A percentile compares a stretch with the other conserved stretches of the same genome.
Conservation (phyloP, 305 asterid genomes). For the Fraxinus nigra region DNA sequence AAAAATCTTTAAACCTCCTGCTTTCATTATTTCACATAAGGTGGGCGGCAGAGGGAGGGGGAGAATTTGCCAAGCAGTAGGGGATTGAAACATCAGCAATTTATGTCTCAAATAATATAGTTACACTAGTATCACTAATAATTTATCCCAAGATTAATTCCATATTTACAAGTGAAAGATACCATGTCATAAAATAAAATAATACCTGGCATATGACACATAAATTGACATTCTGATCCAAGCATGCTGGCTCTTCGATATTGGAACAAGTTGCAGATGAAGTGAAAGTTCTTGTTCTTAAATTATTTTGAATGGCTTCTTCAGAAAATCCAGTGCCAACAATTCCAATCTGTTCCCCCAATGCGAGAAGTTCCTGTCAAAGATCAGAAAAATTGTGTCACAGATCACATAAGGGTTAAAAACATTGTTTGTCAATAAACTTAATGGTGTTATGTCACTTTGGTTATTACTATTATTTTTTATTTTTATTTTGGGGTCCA, state of each 20-base stretch:
- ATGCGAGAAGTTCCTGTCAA: constrained; percentile 49
- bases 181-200: not conserved
- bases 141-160: not conserved
- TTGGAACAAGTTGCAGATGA: constrained; percentile 17
- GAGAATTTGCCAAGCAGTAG: not conserved
- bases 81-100: not conserved
- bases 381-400: not conserved
- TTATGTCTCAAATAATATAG: not conserved
- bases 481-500: not conserved
- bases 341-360: constrained; percentile 52
- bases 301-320: constrained; percentile 27
- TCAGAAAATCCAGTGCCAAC: constrained; percentile 46
- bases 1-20: not conserved
- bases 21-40: not conserved
- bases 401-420: not conserved
- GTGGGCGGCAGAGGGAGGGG: not conserved
- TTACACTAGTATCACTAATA: not conserved
- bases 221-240: constrained; percentile 31
- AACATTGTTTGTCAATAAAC: not conserved
- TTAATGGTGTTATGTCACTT: not conserved
- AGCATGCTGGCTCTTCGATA: constrained; percentile 17
- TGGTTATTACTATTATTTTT: not conserved
- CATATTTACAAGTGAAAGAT: not conserved
- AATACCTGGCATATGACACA: constrained; percentile 50
- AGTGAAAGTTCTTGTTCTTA: constrained; percentile 35